These are phyloP conservation scores for Phytophthora brassicae DNA, from an alignment of 352 stramenopile genomes.

Conservation along the genomic window DNA sequence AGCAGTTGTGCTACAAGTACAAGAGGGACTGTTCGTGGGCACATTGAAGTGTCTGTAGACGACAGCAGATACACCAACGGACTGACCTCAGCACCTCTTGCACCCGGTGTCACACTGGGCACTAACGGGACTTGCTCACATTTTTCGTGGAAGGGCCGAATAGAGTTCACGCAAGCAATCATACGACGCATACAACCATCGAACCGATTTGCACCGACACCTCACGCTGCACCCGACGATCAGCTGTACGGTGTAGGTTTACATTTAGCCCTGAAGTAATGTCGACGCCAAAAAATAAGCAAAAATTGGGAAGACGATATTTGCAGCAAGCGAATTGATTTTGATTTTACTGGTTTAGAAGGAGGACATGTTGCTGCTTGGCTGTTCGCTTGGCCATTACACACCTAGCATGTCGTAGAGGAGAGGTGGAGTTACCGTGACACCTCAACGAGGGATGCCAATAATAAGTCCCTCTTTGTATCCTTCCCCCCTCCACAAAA, in stretches of 20 bases:
- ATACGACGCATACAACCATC: too few relatives aligned
- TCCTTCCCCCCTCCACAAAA: constrained; percentile 14
- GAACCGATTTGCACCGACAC: constrained; percentile 15
- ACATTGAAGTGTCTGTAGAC: constrained; percentile 20
- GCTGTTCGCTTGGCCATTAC: constrained; percentile 29
- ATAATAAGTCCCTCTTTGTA: constrained; percentile 15
- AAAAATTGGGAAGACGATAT: not conserved
- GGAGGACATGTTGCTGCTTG: constrained; percentile 21
- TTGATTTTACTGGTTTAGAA: constrained; percentile 5
- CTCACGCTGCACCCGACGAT: constrained; percentile 13
- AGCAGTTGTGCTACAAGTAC: not conserved
- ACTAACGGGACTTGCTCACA: constrained; percentile 1
- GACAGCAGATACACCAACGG: constrained; percentile 12
- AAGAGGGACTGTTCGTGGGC: not conserved
- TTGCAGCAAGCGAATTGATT: constrained; percentile 5
- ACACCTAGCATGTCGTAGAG: constrained; percentile 14
- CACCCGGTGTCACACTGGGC: constrained; percentile 8
- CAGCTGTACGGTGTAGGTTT: too few relatives aligned
- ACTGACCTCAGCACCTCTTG: constrained; percentile 2
- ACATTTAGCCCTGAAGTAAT: not conserved
- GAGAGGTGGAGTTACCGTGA: constrained; percentile 10
- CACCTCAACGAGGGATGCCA: constrained; percentile 21
- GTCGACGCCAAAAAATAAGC: not conserved
- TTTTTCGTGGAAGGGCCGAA: not conserved
- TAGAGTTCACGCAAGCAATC: too few relatives aligned